Conservation (phyloP, 352 stramenopile genomes). For the Phytophthora kernoviae region DNA sequence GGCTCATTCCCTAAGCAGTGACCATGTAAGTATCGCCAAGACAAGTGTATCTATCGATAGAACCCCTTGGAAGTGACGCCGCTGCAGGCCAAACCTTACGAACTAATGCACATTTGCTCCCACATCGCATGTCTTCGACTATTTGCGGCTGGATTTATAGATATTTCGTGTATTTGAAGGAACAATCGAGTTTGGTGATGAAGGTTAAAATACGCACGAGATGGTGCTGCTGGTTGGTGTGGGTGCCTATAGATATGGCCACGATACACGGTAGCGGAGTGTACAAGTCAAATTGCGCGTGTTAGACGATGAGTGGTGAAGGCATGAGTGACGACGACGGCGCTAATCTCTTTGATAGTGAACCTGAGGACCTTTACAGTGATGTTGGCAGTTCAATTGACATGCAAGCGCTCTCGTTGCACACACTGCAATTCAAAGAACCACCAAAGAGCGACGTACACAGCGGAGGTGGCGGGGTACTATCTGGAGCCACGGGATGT, state of each 20-base stretch:
- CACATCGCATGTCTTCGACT: too few relatives aligned
- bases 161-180: too few relatives aligned
- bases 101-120: not conserved
- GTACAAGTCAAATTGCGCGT: not conserved
- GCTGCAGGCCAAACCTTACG: not conserved
- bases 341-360: conserved; percentile 22
- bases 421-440: conserved; percentile 4
- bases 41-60: conserved; percentile 10
- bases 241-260: conserved; percentile 17
- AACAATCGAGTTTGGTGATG: too few relatives aligned
- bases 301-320: conserved; percentile 20
- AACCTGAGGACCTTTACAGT: conserved; percentile 13
- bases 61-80: conserved; percentile 1
- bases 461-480: not conserved
- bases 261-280: too few relatives aligned
- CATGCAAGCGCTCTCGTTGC: conserved; percentile 10
- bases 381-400: conserved; percentile 19
- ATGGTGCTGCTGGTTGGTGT: conserved; percentile 1
- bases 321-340: conserved; percentile 18
- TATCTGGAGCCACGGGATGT: not conserved
- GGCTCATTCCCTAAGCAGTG: conserved; percentile 44
- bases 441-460: conserved; percentile 1
- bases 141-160: too few relatives aligned
- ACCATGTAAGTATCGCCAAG: not conserved
- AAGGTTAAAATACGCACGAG: not conserved